Conservation (phyloP, 2,329 filamentous ascomycete genomes). For the Trichoderma brevicompactum region DNA sequence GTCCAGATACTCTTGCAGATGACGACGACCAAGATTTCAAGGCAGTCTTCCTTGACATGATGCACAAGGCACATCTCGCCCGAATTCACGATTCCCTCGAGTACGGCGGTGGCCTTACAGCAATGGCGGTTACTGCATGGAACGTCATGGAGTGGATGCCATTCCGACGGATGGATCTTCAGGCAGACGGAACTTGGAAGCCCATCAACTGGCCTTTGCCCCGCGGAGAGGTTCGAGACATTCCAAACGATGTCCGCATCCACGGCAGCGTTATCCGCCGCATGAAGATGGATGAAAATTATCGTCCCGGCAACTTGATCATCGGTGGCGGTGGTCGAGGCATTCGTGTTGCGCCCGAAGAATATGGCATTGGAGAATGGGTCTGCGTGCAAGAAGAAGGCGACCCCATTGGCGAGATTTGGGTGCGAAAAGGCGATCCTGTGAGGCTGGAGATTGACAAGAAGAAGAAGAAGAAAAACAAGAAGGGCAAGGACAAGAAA, state of each 20-base stretch:
- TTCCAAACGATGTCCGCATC: constrained; percentile 70
- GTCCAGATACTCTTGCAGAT: constrained; percentile 34
- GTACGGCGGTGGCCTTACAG: constrained; percentile 63
- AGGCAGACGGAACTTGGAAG: constrained; percentile 73
- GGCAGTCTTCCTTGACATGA: constrained; percentile 58
- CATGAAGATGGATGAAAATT: constrained; percentile 65
- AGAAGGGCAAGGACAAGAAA: constrained; percentile 9
- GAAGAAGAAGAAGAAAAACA: constrained; percentile 17
- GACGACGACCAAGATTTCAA: constrained; percentile 33
- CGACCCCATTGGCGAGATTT: constrained; percentile 71
- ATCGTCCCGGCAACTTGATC: constrained; percentile 80
- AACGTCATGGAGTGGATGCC: constrained; percentile 81
- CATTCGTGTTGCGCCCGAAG: constrained; percentile 60
- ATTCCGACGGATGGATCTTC: constrained; percentile 79
- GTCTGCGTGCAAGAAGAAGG: constrained; percentile 65
- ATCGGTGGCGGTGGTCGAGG: constrained; percentile 78
- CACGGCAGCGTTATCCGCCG: constrained; percentile 76
- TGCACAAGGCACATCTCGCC: constrained; percentile 60
- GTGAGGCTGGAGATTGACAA: constrained; percentile 14
- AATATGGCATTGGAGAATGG: constrained; percentile 75
- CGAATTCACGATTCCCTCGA: constrained; percentile 72
- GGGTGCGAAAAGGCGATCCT: constrained; percentile 48
- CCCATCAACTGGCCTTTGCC: constrained; percentile 81
- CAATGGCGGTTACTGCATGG: constrained; percentile 66
- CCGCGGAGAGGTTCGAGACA: constrained; percentile 75